Evolutionary conservation across 1,284 basidiomycete species (phyloP).

Genomic region (Tylopilus sp.): DNA sequence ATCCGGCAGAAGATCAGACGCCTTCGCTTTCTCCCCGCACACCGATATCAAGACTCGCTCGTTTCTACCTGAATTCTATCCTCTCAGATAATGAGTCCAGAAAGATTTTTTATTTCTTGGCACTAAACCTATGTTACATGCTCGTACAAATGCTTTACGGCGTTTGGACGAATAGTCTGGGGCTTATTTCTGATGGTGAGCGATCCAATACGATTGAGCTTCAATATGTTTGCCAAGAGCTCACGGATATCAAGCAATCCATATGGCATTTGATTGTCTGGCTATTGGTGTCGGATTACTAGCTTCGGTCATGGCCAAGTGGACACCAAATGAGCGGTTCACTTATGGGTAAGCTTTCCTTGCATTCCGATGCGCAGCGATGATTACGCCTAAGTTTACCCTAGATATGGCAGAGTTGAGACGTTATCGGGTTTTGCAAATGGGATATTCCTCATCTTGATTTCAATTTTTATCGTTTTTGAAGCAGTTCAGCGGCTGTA

Average conservation of each 20-base stretch:
- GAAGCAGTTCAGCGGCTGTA: constrained; percentile 95
- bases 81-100: constrained; percentile 87
- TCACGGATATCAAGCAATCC: constrained; percentile 70
- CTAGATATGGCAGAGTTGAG: constrained; percentile 94
- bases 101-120: constrained; percentile 95
- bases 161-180: constrained; percentile 96
- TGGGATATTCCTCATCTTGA: constrained; percentile 93
- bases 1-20: constrained; percentile 45
- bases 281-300: constrained; percentile 95
- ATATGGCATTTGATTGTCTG: constrained; percentile 99
- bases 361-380: background rate
- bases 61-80: constrained; percentile 83
- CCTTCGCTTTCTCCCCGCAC: constrained; percentile 47
- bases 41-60: constrained; percentile 54
- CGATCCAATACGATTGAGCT: background rate
- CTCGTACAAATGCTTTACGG: constrained; percentile 93
- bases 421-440: constrained; percentile 98
- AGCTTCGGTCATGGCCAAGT: constrained; percentile 96
- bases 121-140: constrained; percentile 97
- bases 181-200: constrained; percentile 94
- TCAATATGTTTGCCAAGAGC: constrained; percentile 1
- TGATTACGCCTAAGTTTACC: background rate
- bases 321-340: constrained; percentile 92
- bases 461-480: constrained; percentile 97
- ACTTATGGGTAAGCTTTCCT: constrained; percentile 77